phyloP scores from a whole-genome alignment of 257 asterid genomes.

The Solanum pennellii region DNA sequence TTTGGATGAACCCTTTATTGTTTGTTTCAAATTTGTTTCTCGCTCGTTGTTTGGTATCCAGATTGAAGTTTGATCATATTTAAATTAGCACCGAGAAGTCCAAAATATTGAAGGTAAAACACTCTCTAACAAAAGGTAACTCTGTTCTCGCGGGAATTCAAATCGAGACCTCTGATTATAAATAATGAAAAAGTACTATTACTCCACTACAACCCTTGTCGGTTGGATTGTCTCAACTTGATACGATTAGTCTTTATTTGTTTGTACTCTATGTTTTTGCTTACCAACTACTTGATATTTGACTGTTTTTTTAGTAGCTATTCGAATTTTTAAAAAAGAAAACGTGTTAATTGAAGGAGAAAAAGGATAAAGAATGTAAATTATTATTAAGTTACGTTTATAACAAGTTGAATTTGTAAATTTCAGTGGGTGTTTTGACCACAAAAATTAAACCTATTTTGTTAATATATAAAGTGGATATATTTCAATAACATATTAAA shows the following conservation, averaged over 20 bases:
- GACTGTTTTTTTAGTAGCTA: background rate
- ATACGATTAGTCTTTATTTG: background rate
- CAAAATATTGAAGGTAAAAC: no score
- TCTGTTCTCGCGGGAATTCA: no score
- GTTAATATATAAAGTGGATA: background rate
- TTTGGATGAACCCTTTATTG: background rate
- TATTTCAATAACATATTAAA: background rate
- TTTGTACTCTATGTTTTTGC: background rate
- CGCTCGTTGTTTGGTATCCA: no score
- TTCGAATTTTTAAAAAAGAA: background rate
- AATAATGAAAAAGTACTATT: no score
- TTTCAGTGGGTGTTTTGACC: background rate
- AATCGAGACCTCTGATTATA: no score
- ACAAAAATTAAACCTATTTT: no score
- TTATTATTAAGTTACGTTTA: background rate
- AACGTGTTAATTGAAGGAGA: background rate
- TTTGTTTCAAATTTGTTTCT: background rate
- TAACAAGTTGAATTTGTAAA: no score
- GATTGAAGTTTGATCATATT: no score
- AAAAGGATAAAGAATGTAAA: background rate
- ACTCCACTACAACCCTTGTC: no score
- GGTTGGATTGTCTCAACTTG: background rate
- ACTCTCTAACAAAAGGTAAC: no score
- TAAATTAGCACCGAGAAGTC: no score
- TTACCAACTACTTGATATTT: background rate